Evolutionary conservation across 805 yeast genomes (phyloP).

Genomic region (Aciculoconidium aculeatum): DNA sequence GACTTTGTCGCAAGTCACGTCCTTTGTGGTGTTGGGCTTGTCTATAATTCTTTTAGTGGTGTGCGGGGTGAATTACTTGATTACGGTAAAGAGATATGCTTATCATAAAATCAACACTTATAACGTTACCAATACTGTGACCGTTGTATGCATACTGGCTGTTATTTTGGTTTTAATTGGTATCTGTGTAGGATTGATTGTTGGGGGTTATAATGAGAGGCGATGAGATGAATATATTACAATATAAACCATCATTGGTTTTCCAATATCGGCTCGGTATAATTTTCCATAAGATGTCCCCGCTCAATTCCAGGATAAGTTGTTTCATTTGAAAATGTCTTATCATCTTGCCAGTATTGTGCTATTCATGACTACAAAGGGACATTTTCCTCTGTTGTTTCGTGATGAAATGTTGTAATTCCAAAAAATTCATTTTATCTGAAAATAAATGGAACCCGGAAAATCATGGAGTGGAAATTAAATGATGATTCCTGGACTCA

Average conservation of each 20-base stretch:
- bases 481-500: no score
- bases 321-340: no score
- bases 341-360: no score
- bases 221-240: not conserved
- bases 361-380: no score
- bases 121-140: conserved; percentile 24
- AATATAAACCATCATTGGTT: not conserved
- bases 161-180: conserved; percentile 32
- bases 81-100: conserved; percentile 40
- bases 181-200: conserved; percentile 21
- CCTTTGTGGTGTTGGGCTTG: conserved; percentile 31
- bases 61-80: conserved; percentile 37
- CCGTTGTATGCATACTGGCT: conserved; percentile 26
- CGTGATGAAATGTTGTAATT: no score
- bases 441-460: no score
- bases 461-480: no score
- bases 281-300: no score
- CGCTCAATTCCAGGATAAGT: no score
- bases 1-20: conserved; percentile 23
- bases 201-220: conserved; percentile 9
- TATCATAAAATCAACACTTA: conserved; percentile 34
- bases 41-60: conserved; percentile 33
- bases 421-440: no score
- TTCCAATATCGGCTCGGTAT: no score
- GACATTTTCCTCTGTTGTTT: no score